These are phyloP conservation scores for Myrica gale DNA, from an alignment of 306 rosid genomes.

Conservation along the genomic window DNA sequence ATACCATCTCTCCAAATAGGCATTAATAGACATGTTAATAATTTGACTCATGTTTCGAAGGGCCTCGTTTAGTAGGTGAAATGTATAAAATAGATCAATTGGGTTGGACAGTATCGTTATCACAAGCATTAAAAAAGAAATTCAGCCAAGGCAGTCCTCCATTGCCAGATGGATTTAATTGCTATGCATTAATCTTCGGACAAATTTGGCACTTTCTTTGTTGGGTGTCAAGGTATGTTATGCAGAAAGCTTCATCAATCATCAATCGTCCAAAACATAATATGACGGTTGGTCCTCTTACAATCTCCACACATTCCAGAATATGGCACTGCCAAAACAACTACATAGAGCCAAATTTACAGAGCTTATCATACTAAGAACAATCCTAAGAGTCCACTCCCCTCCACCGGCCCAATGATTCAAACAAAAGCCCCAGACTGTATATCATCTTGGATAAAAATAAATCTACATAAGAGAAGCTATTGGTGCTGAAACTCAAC, in stretches of 20 bases:
- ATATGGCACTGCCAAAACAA: conserved; percentile 16
- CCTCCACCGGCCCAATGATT: conserved; percentile 24
- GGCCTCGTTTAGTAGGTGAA: too few species aligned
- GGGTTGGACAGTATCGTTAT: neutral
- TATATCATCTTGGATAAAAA: conserved; percentile 21
- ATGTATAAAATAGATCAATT: too few species aligned
- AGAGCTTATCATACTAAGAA: neutral
- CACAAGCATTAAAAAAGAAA: neutral
- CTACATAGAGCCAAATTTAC: conserved; percentile 37
- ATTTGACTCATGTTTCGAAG: neutral
- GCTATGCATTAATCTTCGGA: neutral
- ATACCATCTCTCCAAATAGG: neutral
- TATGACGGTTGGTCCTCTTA: neutral
- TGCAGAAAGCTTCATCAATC: neutral
- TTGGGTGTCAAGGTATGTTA: neutral
- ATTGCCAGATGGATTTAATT: neutral
- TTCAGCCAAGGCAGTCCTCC: neutral
- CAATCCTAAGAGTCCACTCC: neutral
- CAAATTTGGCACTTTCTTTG: neutral
- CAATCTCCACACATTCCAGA: neutral
- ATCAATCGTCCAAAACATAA: neutral
- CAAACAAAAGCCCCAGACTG: conserved; percentile 34
- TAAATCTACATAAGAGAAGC: conserved; percentile 32
- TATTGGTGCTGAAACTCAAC: conserved; percentile 29
- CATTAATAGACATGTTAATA: too few species aligned